These are phyloP conservation scores for Juglanconis juglandina DNA, from an alignment of 2,329 filamentous ascomycete genomes.

Conservation along the genomic window DNA sequence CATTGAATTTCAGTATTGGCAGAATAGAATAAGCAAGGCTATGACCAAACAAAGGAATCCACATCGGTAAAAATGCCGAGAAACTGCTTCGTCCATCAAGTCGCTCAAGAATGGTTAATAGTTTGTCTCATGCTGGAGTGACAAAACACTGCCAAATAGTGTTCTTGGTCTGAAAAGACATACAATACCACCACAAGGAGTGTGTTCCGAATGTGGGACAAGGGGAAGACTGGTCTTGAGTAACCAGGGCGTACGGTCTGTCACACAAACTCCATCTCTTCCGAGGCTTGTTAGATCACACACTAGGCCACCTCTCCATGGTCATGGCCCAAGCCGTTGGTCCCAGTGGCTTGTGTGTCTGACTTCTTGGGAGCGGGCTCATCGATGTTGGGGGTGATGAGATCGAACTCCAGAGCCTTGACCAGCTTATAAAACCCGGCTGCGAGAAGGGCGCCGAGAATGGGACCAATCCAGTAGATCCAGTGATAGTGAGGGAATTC, in stretches of 20 bases:
- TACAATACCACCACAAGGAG: background rate
- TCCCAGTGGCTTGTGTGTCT: background rate
- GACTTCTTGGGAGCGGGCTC: constrained; percentile 6
- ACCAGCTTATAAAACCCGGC: constrained; percentile 48
- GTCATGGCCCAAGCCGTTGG: background rate
- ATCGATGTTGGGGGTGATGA: constrained; percentile 29
- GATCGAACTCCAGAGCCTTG: constrained; percentile 50
- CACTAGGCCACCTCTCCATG: background rate
- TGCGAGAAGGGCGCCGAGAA: constrained; percentile 47
- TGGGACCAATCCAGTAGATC: constrained; percentile 55
- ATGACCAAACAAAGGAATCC: constrained; percentile 1
- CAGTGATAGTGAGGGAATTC: constrained; percentile 45
- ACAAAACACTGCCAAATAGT: background rate
- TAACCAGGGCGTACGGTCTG: too few relatives aligned
- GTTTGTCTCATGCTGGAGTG: background rate
- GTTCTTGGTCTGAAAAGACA: background rate
- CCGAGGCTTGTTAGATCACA: background rate
- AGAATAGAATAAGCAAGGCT: background rate
- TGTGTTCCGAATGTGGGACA: background rate
- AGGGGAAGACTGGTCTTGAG: background rate
- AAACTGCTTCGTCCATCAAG: background rate
- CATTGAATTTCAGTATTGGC: background rate
- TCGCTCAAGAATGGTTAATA: background rate
- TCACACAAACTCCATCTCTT: background rate
- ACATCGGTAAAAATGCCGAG: background rate